phyloP scores from a whole-genome alignment of 164 flowering plant species.

The Berberis thunbergii region DNA sequence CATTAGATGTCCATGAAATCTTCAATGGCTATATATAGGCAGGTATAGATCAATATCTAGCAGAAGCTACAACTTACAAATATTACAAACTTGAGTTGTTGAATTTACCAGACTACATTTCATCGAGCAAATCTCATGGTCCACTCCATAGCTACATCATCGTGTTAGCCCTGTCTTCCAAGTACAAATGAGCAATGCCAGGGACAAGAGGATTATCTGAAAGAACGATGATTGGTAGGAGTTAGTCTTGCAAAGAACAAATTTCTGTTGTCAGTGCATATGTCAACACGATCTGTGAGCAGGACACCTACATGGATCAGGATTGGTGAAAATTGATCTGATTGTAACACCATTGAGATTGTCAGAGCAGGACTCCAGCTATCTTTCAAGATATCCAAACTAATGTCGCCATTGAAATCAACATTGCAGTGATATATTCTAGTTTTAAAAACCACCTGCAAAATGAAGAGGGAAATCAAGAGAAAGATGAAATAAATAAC shows the following conservation, averaged over 20 bases:
- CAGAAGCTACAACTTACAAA: no score
- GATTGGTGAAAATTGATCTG: slow-evolving; percentile 65
- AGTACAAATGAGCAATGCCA: slow-evolving; percentile 58
- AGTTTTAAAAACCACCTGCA: slow-evolving; percentile 80
- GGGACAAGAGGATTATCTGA: slow-evolving; percentile 74
- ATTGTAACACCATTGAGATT: slow-evolving; percentile 75
- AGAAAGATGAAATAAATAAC: no score
- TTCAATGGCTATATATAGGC: no score
- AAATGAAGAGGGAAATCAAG: no score
- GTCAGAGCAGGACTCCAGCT: slow-evolving; percentile 97
- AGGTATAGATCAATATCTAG: background rate
- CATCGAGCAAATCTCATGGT: slow-evolving; percentile 74
- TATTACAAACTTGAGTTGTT: background rate
- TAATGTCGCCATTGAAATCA: slow-evolving; percentile 60
- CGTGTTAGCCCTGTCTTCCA: slow-evolving; percentile 72
- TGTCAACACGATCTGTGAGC: no score
- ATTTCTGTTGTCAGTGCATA: no score
- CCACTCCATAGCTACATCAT: slow-evolving; percentile 83
- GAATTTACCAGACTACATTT: slow-evolving; percentile 5
- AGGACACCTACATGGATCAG: slow-evolving; percentile 61
- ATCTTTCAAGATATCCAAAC: slow-evolving; percentile 73
- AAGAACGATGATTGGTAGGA: background rate
- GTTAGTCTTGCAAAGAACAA: no score
- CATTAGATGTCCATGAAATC: no score
- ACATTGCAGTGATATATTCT: slow-evolving; percentile 95